Evolutionary conservation across 1,284 basidiomycete genomes (phyloP).

Genomic region (Pisolithus thermaeus): DNA sequence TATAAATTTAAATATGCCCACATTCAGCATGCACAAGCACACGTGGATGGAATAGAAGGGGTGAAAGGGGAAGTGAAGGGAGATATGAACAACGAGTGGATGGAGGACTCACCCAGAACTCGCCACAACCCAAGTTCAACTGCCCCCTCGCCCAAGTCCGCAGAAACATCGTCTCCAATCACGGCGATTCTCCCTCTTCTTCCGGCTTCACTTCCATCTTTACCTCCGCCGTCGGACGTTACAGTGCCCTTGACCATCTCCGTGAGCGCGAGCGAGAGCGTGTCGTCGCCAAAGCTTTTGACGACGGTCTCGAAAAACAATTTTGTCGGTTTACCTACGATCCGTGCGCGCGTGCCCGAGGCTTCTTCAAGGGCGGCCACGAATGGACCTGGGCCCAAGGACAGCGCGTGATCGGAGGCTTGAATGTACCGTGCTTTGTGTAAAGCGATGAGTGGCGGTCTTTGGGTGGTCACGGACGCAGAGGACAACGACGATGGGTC

Average conservation of each 20-base stretch:
- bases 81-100: not conserved
- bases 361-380: slow-evolving; percentile 59
- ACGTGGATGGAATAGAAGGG: not conserved
- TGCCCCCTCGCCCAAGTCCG: slow-evolving; percentile 63
- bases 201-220: slow-evolving; percentile 1
- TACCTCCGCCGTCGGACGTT: not conserved
- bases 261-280: no score
- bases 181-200: slow-evolving; percentile 43
- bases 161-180: slow-evolving; percentile 61
- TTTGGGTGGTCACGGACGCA: not conserved
- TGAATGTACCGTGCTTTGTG: slow-evolving; percentile 50
- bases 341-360: slow-evolving; percentile 39
- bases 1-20: not conserved
- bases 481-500: slow-evolving; percentile 1
- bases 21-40: not conserved
- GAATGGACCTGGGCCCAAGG: slow-evolving; percentile 67
- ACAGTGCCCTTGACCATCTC: no score
- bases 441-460: slow-evolving; percentile 45
- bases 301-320: slow-evolving; percentile 59
- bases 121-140: slow-evolving; percentile 54
- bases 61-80: not conserved
- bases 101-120: slow-evolving; percentile 41
- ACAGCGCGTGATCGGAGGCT: slow-evolving; percentile 42
- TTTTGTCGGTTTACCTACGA: slow-evolving; percentile 62
- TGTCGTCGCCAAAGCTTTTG: slow-evolving; percentile 34